A percentile compares a stretch with the other conserved stretches of the same genome.
These are phyloP conservation scores for Acanthamoeba sp. DNA, from an alignment of 208 protist species.

Conservation along the genomic window DNA sequence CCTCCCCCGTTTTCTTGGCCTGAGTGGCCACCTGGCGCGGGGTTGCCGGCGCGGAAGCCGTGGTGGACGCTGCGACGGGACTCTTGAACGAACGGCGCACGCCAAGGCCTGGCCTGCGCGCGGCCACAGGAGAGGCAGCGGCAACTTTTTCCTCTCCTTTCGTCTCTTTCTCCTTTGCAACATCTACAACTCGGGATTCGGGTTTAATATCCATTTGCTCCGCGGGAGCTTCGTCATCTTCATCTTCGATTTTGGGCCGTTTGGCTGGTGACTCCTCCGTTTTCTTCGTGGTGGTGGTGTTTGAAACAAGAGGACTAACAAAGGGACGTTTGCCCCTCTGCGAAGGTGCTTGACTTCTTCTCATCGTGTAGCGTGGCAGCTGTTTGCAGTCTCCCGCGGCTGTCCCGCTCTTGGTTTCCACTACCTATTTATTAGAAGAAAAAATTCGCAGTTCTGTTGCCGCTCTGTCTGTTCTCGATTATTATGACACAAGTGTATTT, in stretches of 20 bases:
- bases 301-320: slow-evolving; percentile 9
- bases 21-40: not conserved
- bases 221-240: not conserved
- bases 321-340: slow-evolving; percentile 60
- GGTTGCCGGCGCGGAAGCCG: not conserved
- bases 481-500: too few species aligned
- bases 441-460: too few species aligned
- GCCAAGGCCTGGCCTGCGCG: not conserved
- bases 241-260: not conserved
- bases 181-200: not conserved
- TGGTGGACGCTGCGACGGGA: not conserved
- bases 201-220: too few species aligned
- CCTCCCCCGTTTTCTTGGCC: not conserved
- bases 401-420: too few species aligned
- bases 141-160: not conserved
- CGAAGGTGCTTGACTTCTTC: slow-evolving; percentile 65
- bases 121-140: not conserved
- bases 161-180: not conserved
- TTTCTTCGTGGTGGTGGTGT: not conserved
- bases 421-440: too few species aligned
- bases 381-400: too few species aligned
- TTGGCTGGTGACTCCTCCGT: slow-evolving; percentile 34
- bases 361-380: not conserved
- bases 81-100: slow-evolving; percentile 28
- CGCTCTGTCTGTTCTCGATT: too few species aligned